Base-by-base conservation (phyloP, 306 rosid genomes). In the Trifolium subterraneum region DNA sequence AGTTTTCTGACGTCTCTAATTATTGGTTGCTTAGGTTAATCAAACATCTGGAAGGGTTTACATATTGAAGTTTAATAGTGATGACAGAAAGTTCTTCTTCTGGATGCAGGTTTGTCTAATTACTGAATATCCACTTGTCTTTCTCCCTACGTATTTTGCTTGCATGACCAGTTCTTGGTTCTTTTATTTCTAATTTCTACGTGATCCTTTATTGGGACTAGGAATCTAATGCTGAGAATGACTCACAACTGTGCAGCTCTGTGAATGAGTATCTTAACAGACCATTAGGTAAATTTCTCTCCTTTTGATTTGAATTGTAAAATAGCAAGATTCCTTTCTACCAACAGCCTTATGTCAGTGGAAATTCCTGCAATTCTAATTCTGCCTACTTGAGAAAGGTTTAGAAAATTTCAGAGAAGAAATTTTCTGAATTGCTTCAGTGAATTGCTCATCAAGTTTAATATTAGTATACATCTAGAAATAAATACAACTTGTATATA, bases 1-100 rank as follows among this genome's bases (percentile, higher is more conserved):
- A 15, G 60, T 71, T 29, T 79, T 75, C 72, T 70, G 64, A 16
- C 41, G 54, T 75, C 44, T 73, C 55, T 47, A 2, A 1, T 79
- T 73, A 61, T 68, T 83, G 68, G 47, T 77, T 78, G 65, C 42
- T 18, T 71, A 93, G 98, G 92, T 93, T 80, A 89, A 91, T 85
- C 93, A 89, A 84, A 80, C 97, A 54, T 82, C 94, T 10, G 98
- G 96, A 85, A 91, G 98, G 83, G 93, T 93, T 80, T 93, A 85
- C 87, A 79, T 93, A 74, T 68, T 93, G 84, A 91, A 88, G 88
- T 93, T 91, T 77, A 89, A 86, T 71, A 80, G 86, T 0, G 96
- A 93, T 44, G 94, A 91, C 67, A 74, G 98, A 79, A 93, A 93
- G 82, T 87, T 89, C 74, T 85, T 93, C 87, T 89, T 91, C 78